Evolutionary conservation across 257 asterid genomes (phyloP).

Genomic region (Fraxinus americana): DNA sequence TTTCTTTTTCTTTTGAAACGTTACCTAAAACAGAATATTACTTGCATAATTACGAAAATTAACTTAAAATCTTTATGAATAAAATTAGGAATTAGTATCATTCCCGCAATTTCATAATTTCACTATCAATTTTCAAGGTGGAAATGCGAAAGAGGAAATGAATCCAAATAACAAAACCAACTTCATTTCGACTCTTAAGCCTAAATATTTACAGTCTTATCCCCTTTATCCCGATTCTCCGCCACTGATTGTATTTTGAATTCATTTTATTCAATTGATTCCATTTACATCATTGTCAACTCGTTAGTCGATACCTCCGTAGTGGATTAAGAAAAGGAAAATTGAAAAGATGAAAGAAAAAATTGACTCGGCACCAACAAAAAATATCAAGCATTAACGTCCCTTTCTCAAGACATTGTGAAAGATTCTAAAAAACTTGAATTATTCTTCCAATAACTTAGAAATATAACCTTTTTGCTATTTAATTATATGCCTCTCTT

Average conservation of each 20-base stretch:
- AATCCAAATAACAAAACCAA: not conserved
- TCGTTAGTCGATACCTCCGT: not conserved
- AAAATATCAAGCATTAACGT: not conserved
- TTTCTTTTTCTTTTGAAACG: too few relatives aligned
- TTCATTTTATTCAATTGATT: not conserved
- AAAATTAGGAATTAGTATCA: not conserved
- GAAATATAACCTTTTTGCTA: not conserved
- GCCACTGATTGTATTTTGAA: not conserved
- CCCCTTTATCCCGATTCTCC: not conserved
- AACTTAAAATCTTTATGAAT: too few relatives aligned
- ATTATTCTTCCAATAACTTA: not conserved
- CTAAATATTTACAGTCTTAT: not conserved
- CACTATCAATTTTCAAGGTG: not conserved
- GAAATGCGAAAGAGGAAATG: not conserved
- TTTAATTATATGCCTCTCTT: slow-evolving; percentile 1
- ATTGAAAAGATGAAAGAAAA: not conserved
- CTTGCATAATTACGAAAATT: not conserved
- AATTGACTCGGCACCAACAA: not conserved
- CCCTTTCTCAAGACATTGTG: not conserved
- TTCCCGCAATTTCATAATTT: not conserved
- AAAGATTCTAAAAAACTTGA: not conserved
- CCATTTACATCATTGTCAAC: not conserved
- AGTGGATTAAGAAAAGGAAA: not conserved
- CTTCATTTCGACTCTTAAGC: not conserved
- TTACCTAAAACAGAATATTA: too few relatives aligned